These are phyloP conservation scores for Phytophthora ohioensis DNA, from an alignment of 352 stramenopile species.

Conservation along the genomic window DNA sequence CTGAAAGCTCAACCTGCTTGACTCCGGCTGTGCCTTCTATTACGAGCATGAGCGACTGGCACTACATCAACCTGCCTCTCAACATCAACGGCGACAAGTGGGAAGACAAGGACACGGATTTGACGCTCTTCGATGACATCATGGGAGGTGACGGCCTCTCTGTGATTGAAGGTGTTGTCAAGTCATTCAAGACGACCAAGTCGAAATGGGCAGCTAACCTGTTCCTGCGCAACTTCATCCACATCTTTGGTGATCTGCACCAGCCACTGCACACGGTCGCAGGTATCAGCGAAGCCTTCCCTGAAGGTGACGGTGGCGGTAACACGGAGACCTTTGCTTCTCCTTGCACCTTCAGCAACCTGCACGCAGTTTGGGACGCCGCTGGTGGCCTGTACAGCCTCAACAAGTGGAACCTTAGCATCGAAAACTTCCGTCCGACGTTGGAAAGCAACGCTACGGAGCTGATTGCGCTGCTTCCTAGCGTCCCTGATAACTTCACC, in stretches of 20 bases:
- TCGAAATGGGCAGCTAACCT: slow-evolving; percentile 73
- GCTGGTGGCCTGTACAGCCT: slow-evolving; percentile 57
- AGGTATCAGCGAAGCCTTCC: slow-evolving; percentile 54
- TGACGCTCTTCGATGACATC: slow-evolving; percentile 62
- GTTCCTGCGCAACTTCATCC: slow-evolving; percentile 72
- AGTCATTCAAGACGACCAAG: slow-evolving; percentile 66
- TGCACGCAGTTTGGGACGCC: slow-evolving; percentile 73
- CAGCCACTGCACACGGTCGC: slow-evolving; percentile 68
- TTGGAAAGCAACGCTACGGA: slow-evolving; percentile 54
- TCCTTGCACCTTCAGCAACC: slow-evolving; percentile 65
- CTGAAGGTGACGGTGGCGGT: slow-evolving; percentile 60
- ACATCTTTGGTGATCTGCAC: slow-evolving; percentile 73
- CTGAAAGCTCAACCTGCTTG: slow-evolving; percentile 44
- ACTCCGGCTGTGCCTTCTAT: slow-evolving; percentile 51
- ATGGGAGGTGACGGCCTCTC: slow-evolving; percentile 56
- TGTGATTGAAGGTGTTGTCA: slow-evolving; percentile 56
- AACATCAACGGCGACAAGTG: slow-evolving; percentile 56
- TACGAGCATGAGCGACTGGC: slow-evolving; percentile 65
- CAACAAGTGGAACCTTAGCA: slow-evolving; percentile 62
- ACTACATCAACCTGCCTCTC: slow-evolving; percentile 75
- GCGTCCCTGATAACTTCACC: slow-evolving; percentile 46
- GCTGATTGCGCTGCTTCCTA: slow-evolving; percentile 49
- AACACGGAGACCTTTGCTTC: slow-evolving; percentile 66
- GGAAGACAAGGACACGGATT: slow-evolving; percentile 45
- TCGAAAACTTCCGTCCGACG: slow-evolving; percentile 33